Base-by-base conservation (phyloP, 177 flowering plant species). In the Telopea speciosissima region DNA sequence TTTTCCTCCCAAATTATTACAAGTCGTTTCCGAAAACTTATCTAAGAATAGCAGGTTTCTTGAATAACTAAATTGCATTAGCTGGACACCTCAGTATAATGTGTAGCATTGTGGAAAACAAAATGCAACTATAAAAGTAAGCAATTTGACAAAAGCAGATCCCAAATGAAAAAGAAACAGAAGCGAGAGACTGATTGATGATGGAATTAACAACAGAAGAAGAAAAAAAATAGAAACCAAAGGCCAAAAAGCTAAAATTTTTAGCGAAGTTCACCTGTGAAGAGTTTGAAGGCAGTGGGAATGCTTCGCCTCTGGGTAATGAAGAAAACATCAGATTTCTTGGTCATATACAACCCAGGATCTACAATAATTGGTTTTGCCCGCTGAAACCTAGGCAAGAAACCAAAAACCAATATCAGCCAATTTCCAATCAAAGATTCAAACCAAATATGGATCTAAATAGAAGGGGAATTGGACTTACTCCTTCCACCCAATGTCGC, bases 401-500 rank as follows among this genome's bases (percentile, higher is more conserved):
- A 11, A 40, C 8, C 1, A 62, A 54, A 23, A 63, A 70, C 17
- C 24, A 42, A 23, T 36, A 21, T 9, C 24, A 66, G 23, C 56
- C 24, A 66, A 66, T 22, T 63, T 17, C 3, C 54, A 45, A 45
- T 45, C 40, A 13, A 52, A 52, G 8, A 44, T 49, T 59, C 9
- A 31, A n/a, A 52, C 24, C 52, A 63, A 23, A 22, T 33, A 33
- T 8, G 23, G 24, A 56, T 8, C 12, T 28, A 63, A 44, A 49
- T 6, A 28, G 26, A 24, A 12, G 12, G 59, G 24, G 26, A 24
- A 28, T 61, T 11, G 45, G 40, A 5, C 78, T 0, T 72, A 79
- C 81, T 72, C 81, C 26, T 79, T 74, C 75, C 75, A 75, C 3
- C 78, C 78, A 40, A 75, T 79, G 26, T 73, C 26, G 26, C 75